Percentiles rank a stretch among this genome's conserved stretches.
Conservation (phyloP, 306 rosid species). For the Fagus sylvatica region DNA sequence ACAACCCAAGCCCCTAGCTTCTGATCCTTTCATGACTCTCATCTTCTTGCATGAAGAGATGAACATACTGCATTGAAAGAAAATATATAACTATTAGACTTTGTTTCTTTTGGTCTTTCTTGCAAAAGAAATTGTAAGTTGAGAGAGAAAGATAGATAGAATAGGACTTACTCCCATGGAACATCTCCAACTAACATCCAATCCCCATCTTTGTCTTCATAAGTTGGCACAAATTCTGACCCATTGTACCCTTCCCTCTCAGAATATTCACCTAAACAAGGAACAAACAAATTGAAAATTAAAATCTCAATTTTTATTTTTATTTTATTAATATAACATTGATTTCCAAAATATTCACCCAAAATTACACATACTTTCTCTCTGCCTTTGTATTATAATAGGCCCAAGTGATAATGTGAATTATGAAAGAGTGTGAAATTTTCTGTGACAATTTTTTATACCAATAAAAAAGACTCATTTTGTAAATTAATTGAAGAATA, state of each 20-base stretch:
- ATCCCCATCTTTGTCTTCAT: slow-evolving; percentile 60
- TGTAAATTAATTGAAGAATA: background rate
- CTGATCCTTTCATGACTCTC: slow-evolving; percentile 55
- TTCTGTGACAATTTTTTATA: too few relatives aligned
- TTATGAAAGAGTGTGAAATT: too few relatives aligned
- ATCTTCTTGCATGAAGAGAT: slow-evolving; percentile 50
- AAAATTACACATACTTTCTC: too few relatives aligned
- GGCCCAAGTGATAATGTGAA: too few relatives aligned
- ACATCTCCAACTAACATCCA: slow-evolving; percentile 65
- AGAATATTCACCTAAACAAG: slow-evolving; percentile 16
- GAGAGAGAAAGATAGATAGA: background rate
- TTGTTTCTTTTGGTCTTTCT: background rate
- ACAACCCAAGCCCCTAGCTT: slow-evolving; percentile 51
- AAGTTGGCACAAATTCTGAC: slow-evolving; percentile 51
- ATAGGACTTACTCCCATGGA: slow-evolving; percentile 51
- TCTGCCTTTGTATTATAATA: too few relatives aligned
- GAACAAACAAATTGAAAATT: background rate
- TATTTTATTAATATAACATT: background rate
- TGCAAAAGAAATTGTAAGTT: background rate
- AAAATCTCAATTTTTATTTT: background rate
- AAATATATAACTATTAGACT: background rate
- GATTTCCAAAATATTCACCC: background rate
- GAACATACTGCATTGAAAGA: slow-evolving; percentile 31
- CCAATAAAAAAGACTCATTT: too few relatives aligned
- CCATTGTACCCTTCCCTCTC: slow-evolving; percentile 46